phyloP scores from a whole-genome alignment of 805 yeast species.

The Lachancea lanzarotensis region DNA sequence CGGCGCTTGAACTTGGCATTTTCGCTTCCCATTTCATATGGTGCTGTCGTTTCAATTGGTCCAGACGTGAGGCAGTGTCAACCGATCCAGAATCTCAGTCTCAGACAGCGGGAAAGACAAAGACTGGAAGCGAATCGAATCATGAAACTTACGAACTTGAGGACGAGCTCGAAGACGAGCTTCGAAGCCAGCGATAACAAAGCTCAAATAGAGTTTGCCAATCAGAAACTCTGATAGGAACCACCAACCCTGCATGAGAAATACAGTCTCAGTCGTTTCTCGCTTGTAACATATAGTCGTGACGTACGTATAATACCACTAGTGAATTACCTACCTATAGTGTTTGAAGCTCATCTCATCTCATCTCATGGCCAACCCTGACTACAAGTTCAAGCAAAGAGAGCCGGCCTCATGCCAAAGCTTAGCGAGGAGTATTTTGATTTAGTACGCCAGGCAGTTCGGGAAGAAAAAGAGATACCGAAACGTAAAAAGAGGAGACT shows the following conservation, averaged over 20 bases:
- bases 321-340: too few species aligned
- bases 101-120: neutral
- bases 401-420: constrained; percentile 4
- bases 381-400: too few species aligned
- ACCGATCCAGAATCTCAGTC: neutral
- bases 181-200: too few species aligned
- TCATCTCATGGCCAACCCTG: neutral
- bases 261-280: too few species aligned
- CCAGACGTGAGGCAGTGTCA: constrained; percentile 8
- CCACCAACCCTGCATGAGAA: too few species aligned
- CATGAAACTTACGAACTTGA: neutral
- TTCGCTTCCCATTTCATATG: constrained; percentile 64
- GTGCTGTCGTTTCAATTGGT: constrained; percentile 43
- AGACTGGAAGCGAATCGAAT: neutral
- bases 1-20: constrained; percentile 72
- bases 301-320: too few species aligned
- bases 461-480: constrained; percentile 20
- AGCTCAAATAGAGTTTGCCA: too few species aligned
- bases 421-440: constrained; percentile 30
- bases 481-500: constrained; percentile 14
- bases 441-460: constrained; percentile 24
- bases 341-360: too few species aligned
- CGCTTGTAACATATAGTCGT: too few species aligned
- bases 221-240: too few species aligned
- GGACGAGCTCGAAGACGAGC: neutral